Evolutionary conservation across 2,329 filamentous ascomycete species (phyloP).

Genomic region (Shiraia sp.): DNA sequence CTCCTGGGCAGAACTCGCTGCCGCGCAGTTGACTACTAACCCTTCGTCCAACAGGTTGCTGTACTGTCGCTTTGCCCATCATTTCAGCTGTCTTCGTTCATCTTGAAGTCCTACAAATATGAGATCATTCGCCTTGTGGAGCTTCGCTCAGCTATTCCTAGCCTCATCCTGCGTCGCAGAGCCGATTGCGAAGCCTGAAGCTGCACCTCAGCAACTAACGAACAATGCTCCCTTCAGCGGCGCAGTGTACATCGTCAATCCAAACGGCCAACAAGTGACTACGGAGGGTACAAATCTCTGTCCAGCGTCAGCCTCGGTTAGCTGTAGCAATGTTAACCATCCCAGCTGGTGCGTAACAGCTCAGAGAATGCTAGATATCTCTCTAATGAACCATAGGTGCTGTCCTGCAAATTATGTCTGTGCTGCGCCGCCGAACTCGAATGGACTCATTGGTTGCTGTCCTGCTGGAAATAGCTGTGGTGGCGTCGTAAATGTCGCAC

Average conservation of each 20-base stretch:
- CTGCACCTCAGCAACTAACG: conserved; percentile 31
- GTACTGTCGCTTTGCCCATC: background rate
- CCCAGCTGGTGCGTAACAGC: conserved; percentile 46
- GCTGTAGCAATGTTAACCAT: conserved; percentile 48
- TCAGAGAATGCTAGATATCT: background rate
- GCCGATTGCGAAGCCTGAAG: conserved; percentile 31
- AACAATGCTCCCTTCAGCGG: conserved; percentile 47
- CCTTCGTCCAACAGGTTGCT: conserved; percentile 1
- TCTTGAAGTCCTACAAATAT: conserved; percentile 13
- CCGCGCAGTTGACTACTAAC: conserved; percentile 14
- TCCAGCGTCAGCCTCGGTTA: conserved; percentile 41
- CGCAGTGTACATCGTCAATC: conserved; percentile 44
- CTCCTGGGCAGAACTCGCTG: conserved; percentile 6
- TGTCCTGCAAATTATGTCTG: conserved; percentile 43
- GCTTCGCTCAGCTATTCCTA: conserved; percentile 14
- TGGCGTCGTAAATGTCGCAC: conserved; percentile 36
- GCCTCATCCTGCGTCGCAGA: conserved; percentile 20
- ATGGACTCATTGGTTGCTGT: conserved; percentile 45
- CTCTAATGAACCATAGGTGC: conserved; percentile 31
- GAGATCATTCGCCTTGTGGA: conserved; percentile 17
- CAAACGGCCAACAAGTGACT: conserved; percentile 38
- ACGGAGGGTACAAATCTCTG: conserved; percentile 40
- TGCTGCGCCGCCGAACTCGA: conserved; percentile 33
- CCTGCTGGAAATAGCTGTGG: conserved; percentile 39
- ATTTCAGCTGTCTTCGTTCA: background rate